Evolutionary conservation across 768 basidiomycete genomes (phyloP), one percentile per base, ranked within the genome.

Genomic region (Kwoniella shandongensis): DNA sequence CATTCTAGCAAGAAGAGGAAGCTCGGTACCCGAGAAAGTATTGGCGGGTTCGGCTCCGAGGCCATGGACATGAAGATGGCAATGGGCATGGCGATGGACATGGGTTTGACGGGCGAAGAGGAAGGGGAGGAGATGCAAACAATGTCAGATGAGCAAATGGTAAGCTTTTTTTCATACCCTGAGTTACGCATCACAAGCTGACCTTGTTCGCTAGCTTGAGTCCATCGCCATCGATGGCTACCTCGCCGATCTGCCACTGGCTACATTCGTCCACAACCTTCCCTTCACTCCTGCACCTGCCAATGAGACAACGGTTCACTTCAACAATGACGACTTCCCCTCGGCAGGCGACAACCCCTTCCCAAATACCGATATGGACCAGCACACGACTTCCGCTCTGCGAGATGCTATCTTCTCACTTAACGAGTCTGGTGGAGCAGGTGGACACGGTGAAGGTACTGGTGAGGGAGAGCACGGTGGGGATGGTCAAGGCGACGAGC

Each of bases 391-490:
- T 2, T 73, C 72, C 15, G 72, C 72, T 3, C 45, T 73, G 3
- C 66, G 72, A 35, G 72, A 73, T 42, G 72, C 72, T 41, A 73
- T 73, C 40, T 73, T 73, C 61, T 66, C 64, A 4, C 56, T 73
- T 22, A 68, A 70, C 53, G 69, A 70, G 44, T 65, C 63, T 18
- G 48, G 59, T 29, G 65, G 55, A 26, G 61, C 54, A 26, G 29
- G 45, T 35, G 54, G 51, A 2, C 61, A 62, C 29, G 59, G 46
- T 17, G 70, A 60, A 36, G 58, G 49, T 13, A 47, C 47, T 17
- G 62, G 63, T 13, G 61, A 69, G n/a, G 60, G 53, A 13, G 56
- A 58, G 4, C 56, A 58, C 22, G 59, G 52, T 4, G 59, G 54
- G 10, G 64, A 69, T 36, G 58, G 23, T 17, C 61, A 63, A 35